These are phyloP conservation scores for Trametes villosa DNA, from an alignment of 768 basidiomycete genomes.

Conservation along the genomic window DNA sequence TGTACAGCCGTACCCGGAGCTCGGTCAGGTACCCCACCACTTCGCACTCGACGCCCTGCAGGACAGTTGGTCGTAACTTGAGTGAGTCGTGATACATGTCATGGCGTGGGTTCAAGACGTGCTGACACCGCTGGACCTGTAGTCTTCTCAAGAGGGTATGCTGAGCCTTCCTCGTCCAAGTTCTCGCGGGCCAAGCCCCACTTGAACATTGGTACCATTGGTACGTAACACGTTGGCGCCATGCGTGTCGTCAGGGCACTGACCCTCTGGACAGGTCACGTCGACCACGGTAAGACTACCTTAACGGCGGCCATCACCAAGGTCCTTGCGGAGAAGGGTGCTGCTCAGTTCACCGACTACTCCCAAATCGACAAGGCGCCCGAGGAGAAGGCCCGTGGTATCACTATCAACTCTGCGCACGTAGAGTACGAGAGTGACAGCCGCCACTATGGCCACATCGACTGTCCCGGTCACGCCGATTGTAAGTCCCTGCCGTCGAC, in stretches of 20 bases:
- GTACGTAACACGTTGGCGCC: constrained; percentile 40
- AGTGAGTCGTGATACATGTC: constrained; percentile 11
- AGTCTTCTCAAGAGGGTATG: constrained; percentile 73
- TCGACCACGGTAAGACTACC: constrained; percentile 98
- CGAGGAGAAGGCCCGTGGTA: constrained; percentile 98
- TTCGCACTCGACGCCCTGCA: constrained; percentile 26
- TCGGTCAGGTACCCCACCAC: constrained; percentile 31
- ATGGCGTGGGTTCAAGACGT: too few relatives aligned
- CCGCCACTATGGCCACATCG: constrained; percentile 97
- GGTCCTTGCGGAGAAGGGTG: constrained; percentile 77
- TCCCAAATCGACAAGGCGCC: constrained; percentile 98
- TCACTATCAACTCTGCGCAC: constrained; percentile 98
- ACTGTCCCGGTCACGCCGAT: constrained; percentile 96
- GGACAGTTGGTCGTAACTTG: constrained; percentile 25
- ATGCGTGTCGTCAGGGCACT: too few relatives aligned
- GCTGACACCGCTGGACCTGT: neutral
- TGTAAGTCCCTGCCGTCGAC: constrained; percentile 53
- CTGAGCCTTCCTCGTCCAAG: constrained; percentile 55
- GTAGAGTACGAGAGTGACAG: constrained; percentile 94
- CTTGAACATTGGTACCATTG: constrained; percentile 96
- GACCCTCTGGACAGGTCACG: constrained; percentile 62
- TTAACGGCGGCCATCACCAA: constrained; percentile 96
- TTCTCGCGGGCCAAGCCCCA: constrained; percentile 84
- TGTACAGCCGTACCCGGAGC: constrained; percentile 31
- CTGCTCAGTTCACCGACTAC: constrained; percentile 92